Base-by-base conservation (phyloP, 2,329 filamentous ascomycete species). In the Cytospora piceae region DNA sequence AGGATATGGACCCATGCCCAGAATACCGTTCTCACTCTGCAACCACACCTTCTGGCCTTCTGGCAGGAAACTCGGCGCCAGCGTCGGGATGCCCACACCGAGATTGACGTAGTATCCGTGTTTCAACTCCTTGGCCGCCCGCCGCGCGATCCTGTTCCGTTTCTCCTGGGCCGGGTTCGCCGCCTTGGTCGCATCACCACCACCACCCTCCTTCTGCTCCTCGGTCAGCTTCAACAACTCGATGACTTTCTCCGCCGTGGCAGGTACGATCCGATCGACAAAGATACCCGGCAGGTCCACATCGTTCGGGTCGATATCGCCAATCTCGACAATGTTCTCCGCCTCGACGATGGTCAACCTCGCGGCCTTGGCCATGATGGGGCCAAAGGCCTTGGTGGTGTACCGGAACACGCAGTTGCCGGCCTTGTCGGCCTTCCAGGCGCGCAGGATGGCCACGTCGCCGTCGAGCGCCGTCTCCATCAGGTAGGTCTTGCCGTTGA, bases 1-100 rank as follows among this genome's bases (percentile, higher is more conserved):
- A 0, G 92, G 92, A 76, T 95, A 94, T 0, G 90, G 85, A 0
- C 92, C 92, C 81, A 96, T 93, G 53, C 92, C 92, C 1, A 96
- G 77, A 65, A 96, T 90, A 14, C 92, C 92, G 76, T 96, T 96
- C 79, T 96, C 92, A 0, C 89, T 92, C 75, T 96, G 92, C 53
- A 96, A 85, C 86, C 92, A 93, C 34, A 96, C 92, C 67, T 90
- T 87, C 20, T 87, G 83, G 59, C 85, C 85, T 0, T 85, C 76
- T 1, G 90, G 87, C 8, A 96, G 78, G 75, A 91, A 93, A 0
- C 88, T 90, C 0, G 92, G 91, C 0, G 92, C 91, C n/a, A 95
- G 82, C 17, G 92, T 96, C 0, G 92, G 93, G 75, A 96, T 93
- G 77, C 71, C 88, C 66, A 94, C 90, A 22, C 91, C 91, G 0